Evolutionary conservation across 352 stramenopile genomes (phyloP).

Genomic region (Phytophthora chlamydospora): DNA sequence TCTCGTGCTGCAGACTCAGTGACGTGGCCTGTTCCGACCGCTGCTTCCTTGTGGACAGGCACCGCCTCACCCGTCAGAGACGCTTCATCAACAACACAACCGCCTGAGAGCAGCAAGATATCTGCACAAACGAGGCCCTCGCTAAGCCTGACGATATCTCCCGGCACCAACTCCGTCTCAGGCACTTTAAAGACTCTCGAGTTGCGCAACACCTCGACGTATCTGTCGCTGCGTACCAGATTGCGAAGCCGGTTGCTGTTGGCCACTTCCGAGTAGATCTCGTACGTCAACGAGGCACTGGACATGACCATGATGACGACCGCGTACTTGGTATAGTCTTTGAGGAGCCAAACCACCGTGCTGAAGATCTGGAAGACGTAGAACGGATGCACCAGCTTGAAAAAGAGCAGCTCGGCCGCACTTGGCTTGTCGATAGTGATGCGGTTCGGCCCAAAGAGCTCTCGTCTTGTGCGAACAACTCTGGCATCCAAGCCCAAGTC

Average conservation of each 20-base stretch:
- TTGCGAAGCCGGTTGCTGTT: slow-evolving; percentile 50
- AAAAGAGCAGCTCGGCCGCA: slow-evolving; percentile 48
- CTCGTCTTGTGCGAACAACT: slow-evolving; percentile 22
- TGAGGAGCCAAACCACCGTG: slow-evolving; percentile 47
- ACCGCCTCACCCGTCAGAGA: slow-evolving; percentile 54
- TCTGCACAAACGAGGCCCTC: slow-evolving; percentile 44
- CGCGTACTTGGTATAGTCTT: slow-evolving; percentile 54
- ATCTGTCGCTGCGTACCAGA: slow-evolving; percentile 45
- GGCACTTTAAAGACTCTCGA: slow-evolving; percentile 18
- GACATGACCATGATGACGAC: slow-evolving; percentile 53
- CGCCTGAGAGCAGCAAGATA: slow-evolving; percentile 46
- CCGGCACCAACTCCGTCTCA: slow-evolving; percentile 52
- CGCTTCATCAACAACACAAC: slow-evolving; percentile 51
- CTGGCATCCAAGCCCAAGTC: slow-evolving; percentile 30
- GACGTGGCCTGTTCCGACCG: slow-evolving; percentile 14
- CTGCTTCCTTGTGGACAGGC: slow-evolving; percentile 50
- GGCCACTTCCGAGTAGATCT: slow-evolving; percentile 54
- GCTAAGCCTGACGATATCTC: slow-evolving; percentile 49
- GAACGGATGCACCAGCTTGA: slow-evolving; percentile 64
- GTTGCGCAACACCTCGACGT: slow-evolving; percentile 40
- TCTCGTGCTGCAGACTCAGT: slow-evolving; percentile 35
- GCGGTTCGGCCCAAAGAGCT: slow-evolving; percentile 53
- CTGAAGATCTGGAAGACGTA: slow-evolving; percentile 74
- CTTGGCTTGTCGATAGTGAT: slow-evolving; percentile 46
- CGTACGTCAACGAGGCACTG: slow-evolving; percentile 45